Evolutionary conservation across 2,329 filamentous ascomycete species (phyloP).

Genomic region (Fusarium nisikadoi): DNA sequence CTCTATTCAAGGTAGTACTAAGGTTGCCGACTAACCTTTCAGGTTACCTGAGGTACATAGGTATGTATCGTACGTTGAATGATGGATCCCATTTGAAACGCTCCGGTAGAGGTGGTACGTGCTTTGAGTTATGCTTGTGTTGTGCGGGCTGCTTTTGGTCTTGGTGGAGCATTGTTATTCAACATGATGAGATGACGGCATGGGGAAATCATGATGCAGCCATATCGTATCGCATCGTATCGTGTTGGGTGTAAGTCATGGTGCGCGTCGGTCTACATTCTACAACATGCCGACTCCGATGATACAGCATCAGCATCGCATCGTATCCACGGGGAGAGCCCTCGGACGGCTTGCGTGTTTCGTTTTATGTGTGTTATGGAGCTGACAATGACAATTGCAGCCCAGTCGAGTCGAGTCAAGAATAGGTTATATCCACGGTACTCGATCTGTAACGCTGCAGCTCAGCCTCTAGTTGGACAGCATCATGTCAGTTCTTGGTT

Average conservation of each 20-base stretch:
- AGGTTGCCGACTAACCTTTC: neutral
- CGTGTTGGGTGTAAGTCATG: neutral
- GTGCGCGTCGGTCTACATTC: neutral
- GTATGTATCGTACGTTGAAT: conserved; percentile 28
- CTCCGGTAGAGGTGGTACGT: conserved; percentile 23
- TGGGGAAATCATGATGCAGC: conserved; percentile 37
- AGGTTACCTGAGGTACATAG: neutral
- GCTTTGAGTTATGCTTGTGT: neutral
- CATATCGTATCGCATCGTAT: conserved; percentile 24
- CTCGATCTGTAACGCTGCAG: conserved; percentile 27
- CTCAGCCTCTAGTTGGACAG: conserved; percentile 30
- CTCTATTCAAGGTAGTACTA: neutral
- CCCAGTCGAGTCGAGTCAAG: neutral
- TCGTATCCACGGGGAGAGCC: conserved; percentile 25
- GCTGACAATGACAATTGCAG: neutral
- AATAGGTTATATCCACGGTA: neutral
- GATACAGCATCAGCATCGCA: conserved; percentile 30
- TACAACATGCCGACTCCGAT: conserved; percentile 29
- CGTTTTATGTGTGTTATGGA: neutral
- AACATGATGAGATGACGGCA: conserved; percentile 32
- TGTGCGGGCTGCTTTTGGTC: conserved; percentile 3
- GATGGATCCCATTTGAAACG: conserved; percentile 31
- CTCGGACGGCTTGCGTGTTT: conserved; percentile 38
- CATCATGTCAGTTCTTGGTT: conserved; percentile 26
- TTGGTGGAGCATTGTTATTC: conserved; percentile 21